phyloP scores from a whole-genome alignment of 2,329 filamentous ascomycete species.

The Knoxdaviesia proteae region DNA sequence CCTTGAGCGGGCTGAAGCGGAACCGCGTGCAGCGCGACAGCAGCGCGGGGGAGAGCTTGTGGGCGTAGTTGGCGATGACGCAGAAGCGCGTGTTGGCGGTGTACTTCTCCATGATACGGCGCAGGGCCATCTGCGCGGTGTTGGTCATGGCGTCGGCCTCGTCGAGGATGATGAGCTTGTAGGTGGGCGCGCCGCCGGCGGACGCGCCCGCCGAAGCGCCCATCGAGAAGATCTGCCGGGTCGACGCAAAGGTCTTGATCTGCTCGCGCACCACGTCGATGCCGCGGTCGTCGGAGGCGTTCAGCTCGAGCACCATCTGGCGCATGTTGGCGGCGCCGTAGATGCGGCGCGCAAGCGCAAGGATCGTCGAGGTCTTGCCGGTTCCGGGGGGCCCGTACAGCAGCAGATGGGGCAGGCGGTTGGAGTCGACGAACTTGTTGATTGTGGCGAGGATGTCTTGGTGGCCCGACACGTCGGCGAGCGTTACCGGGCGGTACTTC shows the following conservation, averaged over 20 bases:
- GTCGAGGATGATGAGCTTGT: slow-evolving; percentile 92
- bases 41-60: slow-evolving; percentile 85
- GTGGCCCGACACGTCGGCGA: slow-evolving; percentile 87
- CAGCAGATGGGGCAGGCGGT: slow-evolving; percentile 83
- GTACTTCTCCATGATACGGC: slow-evolving; percentile 98
- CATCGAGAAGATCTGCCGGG: slow-evolving; percentile 79
- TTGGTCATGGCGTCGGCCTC: slow-evolving; percentile 99
- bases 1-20: slow-evolving; percentile 82
- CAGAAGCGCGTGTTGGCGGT: slow-evolving; percentile 95
- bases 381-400: slow-evolving; percentile 94
- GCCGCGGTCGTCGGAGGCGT: slow-evolving; percentile 89
- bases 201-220: slow-evolving; percentile 25
- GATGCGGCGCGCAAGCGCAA: slow-evolving; percentile 80
- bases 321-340: slow-evolving; percentile 84
- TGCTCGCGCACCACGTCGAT: slow-evolving; percentile 97
- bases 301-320: slow-evolving; percentile 96
- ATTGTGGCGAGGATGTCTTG: slow-evolving; percentile 95
- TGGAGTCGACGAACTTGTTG: slow-evolving; percentile 91
- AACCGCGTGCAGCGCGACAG: slow-evolving; percentile 89
- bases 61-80: slow-evolving; percentile 96
- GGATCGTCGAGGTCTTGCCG: slow-evolving; percentile 90
- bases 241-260: slow-evolving; percentile 97
- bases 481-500: slow-evolving; percentile 78
- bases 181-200: slow-evolving; percentile 33
- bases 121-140: slow-evolving; percentile 89